These are phyloP conservation scores for Colletotrichum caudatum DNA, from an alignment of 2,329 filamentous ascomycete species.

Conservation along the genomic window DNA sequence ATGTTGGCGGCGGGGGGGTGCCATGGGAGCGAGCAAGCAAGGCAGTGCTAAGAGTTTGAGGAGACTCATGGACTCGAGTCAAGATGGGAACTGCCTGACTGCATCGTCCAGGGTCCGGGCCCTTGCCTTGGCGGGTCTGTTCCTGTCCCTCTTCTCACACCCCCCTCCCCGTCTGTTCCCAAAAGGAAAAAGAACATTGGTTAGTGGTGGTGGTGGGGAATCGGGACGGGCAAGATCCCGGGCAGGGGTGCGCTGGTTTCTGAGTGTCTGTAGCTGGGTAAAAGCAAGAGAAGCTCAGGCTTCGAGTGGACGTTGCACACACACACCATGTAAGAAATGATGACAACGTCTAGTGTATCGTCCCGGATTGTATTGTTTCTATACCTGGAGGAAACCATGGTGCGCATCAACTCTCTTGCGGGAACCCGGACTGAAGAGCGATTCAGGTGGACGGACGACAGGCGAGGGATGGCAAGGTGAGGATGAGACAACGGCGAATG, in stretches of 20 bases:
- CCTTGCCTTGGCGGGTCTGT: constrained; percentile 26
- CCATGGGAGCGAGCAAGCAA: constrained; percentile 24
- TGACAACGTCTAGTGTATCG: constrained; percentile 1
- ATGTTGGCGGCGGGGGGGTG: constrained; percentile 24
- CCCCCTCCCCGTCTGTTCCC: constrained; percentile 20
- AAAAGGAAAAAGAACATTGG: constrained; percentile 29
- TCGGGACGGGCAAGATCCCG: constrained; percentile 28
- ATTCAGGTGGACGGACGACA: background rate
- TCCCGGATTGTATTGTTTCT: background rate
- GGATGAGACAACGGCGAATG: constrained; percentile 12
- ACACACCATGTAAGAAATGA: background rate
- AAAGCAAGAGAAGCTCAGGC: constrained; percentile 1
- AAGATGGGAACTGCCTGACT: constrained; percentile 17
- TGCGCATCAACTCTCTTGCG: background rate
- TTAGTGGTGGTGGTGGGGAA: constrained; percentile 7
- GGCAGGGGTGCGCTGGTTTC: constrained; percentile 19
- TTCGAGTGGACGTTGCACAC: background rate
- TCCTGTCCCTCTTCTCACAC: background rate
- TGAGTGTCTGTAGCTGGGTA: background rate
- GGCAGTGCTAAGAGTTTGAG: constrained; percentile 33
- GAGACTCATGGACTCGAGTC: constrained; percentile 29
- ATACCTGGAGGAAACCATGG: background rate
- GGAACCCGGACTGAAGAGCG: background rate
- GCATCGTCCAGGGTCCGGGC: constrained; percentile 17
- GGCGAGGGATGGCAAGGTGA: background rate